These are phyloP conservation scores for Epichloe glyceriae DNA, from an alignment of 2,329 filamentous ascomycete genomes.

Conservation along the genomic window DNA sequence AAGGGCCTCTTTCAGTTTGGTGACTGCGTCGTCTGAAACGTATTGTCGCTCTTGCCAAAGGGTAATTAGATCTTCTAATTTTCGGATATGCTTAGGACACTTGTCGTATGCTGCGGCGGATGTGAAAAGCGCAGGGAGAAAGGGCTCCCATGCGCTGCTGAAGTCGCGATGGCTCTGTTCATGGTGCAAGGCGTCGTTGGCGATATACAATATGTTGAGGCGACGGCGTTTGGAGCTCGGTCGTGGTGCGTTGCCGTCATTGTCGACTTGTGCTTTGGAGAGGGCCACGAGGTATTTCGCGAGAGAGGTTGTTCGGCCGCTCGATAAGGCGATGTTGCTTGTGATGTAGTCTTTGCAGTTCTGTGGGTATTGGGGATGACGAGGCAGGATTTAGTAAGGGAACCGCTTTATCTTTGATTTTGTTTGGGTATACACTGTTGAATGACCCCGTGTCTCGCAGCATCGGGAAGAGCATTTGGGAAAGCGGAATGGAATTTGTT, in stretches of 20 bases:
- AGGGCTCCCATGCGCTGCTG: slow-evolving; percentile 41
- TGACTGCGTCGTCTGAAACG: slow-evolving; percentile 39
- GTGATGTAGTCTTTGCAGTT: slow-evolving; percentile 81
- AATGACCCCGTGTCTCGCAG: background rate
- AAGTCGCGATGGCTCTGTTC: slow-evolving; percentile 39
- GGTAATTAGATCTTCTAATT: slow-evolving; percentile 49
- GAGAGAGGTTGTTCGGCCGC: slow-evolving; percentile 50
- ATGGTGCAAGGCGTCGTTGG: slow-evolving; percentile 70
- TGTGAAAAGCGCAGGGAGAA: slow-evolving; percentile 49
- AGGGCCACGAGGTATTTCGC: slow-evolving; percentile 65
- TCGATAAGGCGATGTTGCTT: slow-evolving; percentile 55
- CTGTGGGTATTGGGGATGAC: slow-evolving; percentile 29
- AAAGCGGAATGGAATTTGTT: background rate
- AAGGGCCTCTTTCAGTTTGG: slow-evolving; percentile 46
- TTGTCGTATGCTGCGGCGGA: slow-evolving; percentile 43
- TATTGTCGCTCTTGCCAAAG: slow-evolving; percentile 60
- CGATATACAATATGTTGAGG: slow-evolving; percentile 63
- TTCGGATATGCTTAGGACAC: slow-evolving; percentile 51
- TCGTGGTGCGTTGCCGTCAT: slow-evolving; percentile 21
- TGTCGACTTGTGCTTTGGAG: slow-evolving; percentile 31
- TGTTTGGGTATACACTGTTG: background rate
- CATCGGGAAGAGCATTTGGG: background rate
- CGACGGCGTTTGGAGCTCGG: slow-evolving; percentile 54
- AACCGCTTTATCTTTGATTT: background rate
- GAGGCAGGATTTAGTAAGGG: slow-evolving; percentile 8